Base-by-base conservation (phyloP, 2,329 filamentous ascomycete genomes). In the Zasmidium angulare region DNA sequence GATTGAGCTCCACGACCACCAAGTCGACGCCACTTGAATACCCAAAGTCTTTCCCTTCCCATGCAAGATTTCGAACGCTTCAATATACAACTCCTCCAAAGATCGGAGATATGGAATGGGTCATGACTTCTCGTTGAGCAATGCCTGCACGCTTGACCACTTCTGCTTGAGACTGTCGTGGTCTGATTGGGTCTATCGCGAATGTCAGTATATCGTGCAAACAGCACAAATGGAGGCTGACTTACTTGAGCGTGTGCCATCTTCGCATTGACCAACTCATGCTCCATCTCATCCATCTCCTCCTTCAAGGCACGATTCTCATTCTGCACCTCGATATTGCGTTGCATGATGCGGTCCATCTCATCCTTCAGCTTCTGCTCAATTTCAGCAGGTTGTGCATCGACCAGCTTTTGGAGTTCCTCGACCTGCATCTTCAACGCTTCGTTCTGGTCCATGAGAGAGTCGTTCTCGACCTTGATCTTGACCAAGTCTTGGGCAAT, bases 171-270 rank as follows among this genome's bases (percentile, higher is more conserved):
- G 71, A 7, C 70, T 70, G 56, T 82, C 79, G 65, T 79, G 73
- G 58, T 82, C 78, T 54, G 78, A 74, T 65, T 80, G 79, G 56
- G 78, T 75, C 79, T 81, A 64, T 26, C n/a, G 43, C 14, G 17
- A 36, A 20, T n/a, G 58, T 69, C 58, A 63, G 61, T 49, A 46
- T 20, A 14, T 46, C 17, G 14, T 11, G 19, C 24, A 31, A 10
- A 56, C 26, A 21, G n/a, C n/a, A n/a, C n/a, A n/a, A n/a, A 24
- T 26, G 3, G 40, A 23, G 11, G 29, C 22, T 6, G 17, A 80
- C 88, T 81, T 82, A 96, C 93, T 87, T 97, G 91, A 56, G 95
- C 95, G 79, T 93, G 92, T 71, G 86, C 86, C 90, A 99, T 89
- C 83, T 99, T 99, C 1, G 92, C 95, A 72, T 89, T 86, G 63